Evolutionary conservation across 805 yeast species (phyloP).

Genomic region (Starmerella stigmatis): DNA sequence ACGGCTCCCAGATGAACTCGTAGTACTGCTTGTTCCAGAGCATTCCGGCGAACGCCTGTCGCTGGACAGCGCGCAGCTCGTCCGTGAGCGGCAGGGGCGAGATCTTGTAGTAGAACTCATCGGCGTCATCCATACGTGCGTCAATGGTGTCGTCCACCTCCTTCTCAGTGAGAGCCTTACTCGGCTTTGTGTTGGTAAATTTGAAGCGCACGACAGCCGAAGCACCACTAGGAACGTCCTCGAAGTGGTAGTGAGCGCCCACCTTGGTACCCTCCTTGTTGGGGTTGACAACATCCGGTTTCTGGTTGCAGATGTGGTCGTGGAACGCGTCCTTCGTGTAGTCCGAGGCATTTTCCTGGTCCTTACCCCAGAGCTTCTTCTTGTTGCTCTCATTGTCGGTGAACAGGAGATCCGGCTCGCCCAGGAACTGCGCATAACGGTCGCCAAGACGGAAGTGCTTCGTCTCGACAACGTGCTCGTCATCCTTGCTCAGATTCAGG

Average conservation of each 20-base stretch:
- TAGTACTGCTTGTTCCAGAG: constrained; percentile 91
- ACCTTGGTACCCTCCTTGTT: constrained; percentile 66
- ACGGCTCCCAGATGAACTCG: constrained; percentile 71
- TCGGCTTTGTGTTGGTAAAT: constrained; percentile 39
- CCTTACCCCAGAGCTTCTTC: constrained; percentile 45
- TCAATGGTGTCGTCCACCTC: constrained; percentile 59
- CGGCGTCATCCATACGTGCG: constrained; percentile 75
- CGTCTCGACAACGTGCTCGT: constrained; percentile 40
- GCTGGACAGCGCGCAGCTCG: constrained; percentile 68
- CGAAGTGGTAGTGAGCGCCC: constrained; percentile 74
- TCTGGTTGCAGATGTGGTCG: constrained; percentile 58
- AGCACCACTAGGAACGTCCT: constrained; percentile 74
- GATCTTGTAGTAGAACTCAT: constrained; percentile 81
- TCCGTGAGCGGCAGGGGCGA: constrained; percentile 77
- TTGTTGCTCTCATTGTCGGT: constrained; percentile 86
- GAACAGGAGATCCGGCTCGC: constrained; percentile 52
- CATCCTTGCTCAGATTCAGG: constrained; percentile 37
- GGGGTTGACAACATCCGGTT: constrained; percentile 57
- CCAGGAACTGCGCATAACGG: constrained; percentile 46
- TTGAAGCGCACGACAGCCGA: constrained; percentile 76
- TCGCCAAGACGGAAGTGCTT: constrained; percentile 61
- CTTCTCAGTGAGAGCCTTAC: constrained; percentile 49
- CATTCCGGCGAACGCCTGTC: constrained; percentile 90
- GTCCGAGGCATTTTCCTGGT: constrained; percentile 44
- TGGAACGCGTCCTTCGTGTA: constrained; percentile 88